These are phyloP conservation scores for Magnolia kwangsiensis DNA, from an alignment of 164 flowering plant species.

Conservation along the genomic window DNA sequence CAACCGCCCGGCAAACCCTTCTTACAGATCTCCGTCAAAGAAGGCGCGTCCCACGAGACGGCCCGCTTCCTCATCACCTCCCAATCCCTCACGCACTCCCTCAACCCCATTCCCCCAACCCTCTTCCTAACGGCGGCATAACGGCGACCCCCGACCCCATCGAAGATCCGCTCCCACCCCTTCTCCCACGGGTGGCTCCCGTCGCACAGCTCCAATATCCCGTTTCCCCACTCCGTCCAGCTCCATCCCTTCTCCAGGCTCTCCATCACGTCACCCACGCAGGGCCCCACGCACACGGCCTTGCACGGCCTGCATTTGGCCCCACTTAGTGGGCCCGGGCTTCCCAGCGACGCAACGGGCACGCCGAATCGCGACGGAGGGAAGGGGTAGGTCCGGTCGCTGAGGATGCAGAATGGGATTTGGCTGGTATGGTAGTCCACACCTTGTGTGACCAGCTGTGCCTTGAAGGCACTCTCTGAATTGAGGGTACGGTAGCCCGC, in stretches of 20 bases:
- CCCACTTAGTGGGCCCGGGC: constrained; percentile 81
- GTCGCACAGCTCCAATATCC: constrained; percentile 62
- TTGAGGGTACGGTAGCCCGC: constrained; percentile 60
- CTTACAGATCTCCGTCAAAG: constrained; percentile 51
- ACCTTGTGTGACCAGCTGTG: constrained; percentile 56
- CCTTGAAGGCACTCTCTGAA: constrained; percentile 83
- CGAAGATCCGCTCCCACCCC: constrained; percentile 78
- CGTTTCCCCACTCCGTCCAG: constrained; percentile 73
- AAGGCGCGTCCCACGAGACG: constrained; percentile 62
- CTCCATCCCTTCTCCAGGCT: constrained; percentile 57
- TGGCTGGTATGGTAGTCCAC: constrained; percentile 38
- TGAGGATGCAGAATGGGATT: constrained; percentile 79
- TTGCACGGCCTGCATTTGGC: constrained; percentile 91
- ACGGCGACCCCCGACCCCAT: constrained; percentile 45
- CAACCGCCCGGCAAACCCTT: not conserved
- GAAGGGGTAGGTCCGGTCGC: constrained; percentile 60
- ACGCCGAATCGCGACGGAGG: constrained; percentile 73
- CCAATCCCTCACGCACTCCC: constrained; percentile 52
- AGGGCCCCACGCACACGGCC: constrained; percentile 50
- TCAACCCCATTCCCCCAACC: constrained; percentile 28
- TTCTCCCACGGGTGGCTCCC: constrained; percentile 69
- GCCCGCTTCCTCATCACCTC: constrained; percentile 45
- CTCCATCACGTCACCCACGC: constrained; percentile 57
- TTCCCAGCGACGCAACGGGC: constrained; percentile 78
- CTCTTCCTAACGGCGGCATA: constrained; percentile 43